Evolutionary conservation across 208 protist genomes (phyloP).

Genomic region (Trypanosomatidae sp.): DNA sequence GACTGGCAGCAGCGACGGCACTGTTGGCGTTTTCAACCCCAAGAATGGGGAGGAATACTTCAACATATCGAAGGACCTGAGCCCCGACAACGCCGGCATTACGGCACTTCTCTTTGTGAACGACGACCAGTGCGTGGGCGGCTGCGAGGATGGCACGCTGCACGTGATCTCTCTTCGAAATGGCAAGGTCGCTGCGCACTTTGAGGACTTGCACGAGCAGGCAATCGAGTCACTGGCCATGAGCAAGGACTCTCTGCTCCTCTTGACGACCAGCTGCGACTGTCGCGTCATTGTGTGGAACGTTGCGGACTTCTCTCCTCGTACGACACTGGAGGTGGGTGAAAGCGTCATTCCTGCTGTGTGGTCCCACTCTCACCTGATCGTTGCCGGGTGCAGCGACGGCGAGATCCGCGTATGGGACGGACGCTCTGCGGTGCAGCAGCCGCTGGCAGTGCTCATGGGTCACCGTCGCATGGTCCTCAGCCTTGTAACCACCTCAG

Average conservation of each 20-base stretch:
- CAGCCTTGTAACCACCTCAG: slow-evolving; percentile 30
- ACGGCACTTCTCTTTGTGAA: slow-evolving; percentile 67
- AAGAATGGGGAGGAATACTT: slow-evolving; percentile 80
- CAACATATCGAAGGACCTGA: slow-evolving; percentile 67
- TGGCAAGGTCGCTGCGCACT: slow-evolving; percentile 59
- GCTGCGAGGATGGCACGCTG: slow-evolving; percentile 86
- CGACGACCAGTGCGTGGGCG: slow-evolving; percentile 75
- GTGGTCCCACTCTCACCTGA: slow-evolving; percentile 50
- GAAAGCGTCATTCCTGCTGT: slow-evolving; percentile 80
- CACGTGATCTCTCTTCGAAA: slow-evolving; percentile 71
- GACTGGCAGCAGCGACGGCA: slow-evolving; percentile 91
- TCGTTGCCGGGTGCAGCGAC: slow-evolving; percentile 83
- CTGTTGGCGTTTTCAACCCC: slow-evolving; percentile 90
- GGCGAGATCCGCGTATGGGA: slow-evolving; percentile 83
- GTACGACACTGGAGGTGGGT: slow-evolving; percentile 53
- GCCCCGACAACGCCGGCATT: slow-evolving; percentile 68
- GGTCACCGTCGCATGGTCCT: slow-evolving; percentile 87
- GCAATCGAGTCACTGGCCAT: slow-evolving; percentile 78
- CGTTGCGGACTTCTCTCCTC: slow-evolving; percentile 52
- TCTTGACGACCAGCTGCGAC: slow-evolving; percentile 81
- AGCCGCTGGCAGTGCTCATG: slow-evolving; percentile 49
- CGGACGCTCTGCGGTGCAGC: slow-evolving; percentile 53
- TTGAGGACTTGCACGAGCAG: slow-evolving; percentile 78
- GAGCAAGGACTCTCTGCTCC: slow-evolving; percentile 41
- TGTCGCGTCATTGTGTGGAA: slow-evolving; percentile 85